Base-by-base conservation (phyloP, 257 asterid species). In the Scutellaria barbata region DNA sequence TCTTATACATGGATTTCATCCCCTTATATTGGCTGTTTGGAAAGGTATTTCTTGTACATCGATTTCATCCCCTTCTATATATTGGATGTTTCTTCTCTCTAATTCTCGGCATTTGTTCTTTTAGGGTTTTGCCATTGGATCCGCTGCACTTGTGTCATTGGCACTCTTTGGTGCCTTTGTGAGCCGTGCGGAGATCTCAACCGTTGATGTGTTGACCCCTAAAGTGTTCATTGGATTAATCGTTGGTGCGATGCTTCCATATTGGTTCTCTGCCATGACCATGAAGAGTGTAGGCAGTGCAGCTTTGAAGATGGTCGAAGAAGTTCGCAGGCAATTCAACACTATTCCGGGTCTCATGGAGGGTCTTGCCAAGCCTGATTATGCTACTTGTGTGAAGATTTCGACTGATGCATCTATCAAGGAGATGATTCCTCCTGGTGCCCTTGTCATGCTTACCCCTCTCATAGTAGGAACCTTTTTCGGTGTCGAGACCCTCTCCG, bases 211-310 rank as follows among this genome's bases (percentile, higher is more conserved):
- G 18, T 74, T 91, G 91, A 89, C 92, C 57, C 96, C 95, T 0
- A 82, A 91, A 81, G 96, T 91, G 63, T 91, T 91, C 82, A 91
- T 91, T 58, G 95, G 97, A 52, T 71, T 91, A 58, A 75, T 91
- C 56, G 95, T 91, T 41, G 96, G 97, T 64, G 97, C 95, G 13
- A 91, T 91, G 97, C 97, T 89, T 30, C 96, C 97, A 1, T 91
- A 91, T 77, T 91, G 97, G 97, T 91, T 91, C 78, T 91, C 97
- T 4, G 97, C 97, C 75, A 89, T 91, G 97, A 91, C 96, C 63
- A 91, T 91, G 97, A 91, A 91, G 92, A 89, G 97, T 64, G 96
- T 91, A 1, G 97, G 97, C 4, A 85, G 90, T 46, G 97, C 97
- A 18, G 97, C 97, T 63, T 55, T 91, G 81, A 89, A 89, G 79